Percentiles rank a stretch among this genome's conserved stretches.
phyloP scores from a whole-genome alignment of 2,329 filamentous ascomycete genomes.

The Rutstroemia sydowiana region DNA sequence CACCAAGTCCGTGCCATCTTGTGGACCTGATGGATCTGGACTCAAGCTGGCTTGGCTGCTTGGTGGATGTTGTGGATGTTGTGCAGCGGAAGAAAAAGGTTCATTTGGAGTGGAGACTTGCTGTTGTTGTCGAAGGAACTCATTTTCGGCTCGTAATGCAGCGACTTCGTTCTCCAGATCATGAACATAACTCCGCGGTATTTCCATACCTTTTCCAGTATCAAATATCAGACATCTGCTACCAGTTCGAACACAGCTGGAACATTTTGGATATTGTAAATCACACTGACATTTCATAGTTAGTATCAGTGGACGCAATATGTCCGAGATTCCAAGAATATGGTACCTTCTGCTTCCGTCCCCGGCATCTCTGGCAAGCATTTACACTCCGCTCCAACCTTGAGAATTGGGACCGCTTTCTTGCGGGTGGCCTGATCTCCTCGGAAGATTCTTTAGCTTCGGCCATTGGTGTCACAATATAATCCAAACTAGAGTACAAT shows the following conservation, averaged over 20 bases:
- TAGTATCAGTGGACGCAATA: neutral
- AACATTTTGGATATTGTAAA: conserved; percentile 21
- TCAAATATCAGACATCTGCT: conserved; percentile 22
- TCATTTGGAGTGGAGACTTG: neutral
- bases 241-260: conserved; percentile 20
- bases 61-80: neutral
- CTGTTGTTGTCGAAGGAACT: conserved; percentile 14
- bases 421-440: neutral
- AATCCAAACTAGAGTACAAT: neutral
- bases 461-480: neutral
- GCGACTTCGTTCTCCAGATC: conserved; percentile 19
- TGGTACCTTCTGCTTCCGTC: conserved; percentile 16
- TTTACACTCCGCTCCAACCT: neutral
- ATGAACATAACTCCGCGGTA: conserved; percentile 24
- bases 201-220: conserved; percentile 21
- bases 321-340: neutral
- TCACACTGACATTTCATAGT: conserved; percentile 18
- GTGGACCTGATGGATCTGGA: neutral
- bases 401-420: neutral
- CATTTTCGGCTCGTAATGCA: conserved; percentile 11
- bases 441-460: neutral
- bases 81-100: neutral
- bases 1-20: neutral
- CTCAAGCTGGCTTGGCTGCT: neutral
- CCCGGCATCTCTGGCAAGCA: conserved; percentile 12